Evolutionary conservation across 257 asterid species (phyloP).

Genomic region (Solanum infundibuliforme): DNA sequence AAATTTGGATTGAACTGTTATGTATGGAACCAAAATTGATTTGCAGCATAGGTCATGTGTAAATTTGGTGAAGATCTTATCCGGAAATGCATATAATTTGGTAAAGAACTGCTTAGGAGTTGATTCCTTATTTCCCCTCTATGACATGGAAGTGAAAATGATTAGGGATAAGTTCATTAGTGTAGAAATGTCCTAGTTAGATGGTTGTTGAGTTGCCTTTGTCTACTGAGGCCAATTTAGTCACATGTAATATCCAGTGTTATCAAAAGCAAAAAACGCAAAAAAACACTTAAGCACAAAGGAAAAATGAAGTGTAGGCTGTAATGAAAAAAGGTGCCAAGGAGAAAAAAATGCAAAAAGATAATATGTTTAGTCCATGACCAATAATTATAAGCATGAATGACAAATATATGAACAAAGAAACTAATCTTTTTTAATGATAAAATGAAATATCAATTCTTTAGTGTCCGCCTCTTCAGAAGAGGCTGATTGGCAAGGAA

Average conservation of each 20-base stretch:
- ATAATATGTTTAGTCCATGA: background rate
- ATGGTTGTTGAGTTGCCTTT: background rate
- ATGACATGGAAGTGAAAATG: background rate
- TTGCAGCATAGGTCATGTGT: background rate
- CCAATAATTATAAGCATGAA: background rate
- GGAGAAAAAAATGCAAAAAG: background rate
- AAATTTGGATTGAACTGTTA: background rate
- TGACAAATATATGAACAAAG: background rate
- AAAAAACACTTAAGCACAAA: background rate
- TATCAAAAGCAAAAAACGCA: background rate
- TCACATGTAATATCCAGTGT: background rate
- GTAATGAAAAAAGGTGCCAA: background rate
- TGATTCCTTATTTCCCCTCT: background rate
- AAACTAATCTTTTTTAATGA: background rate
- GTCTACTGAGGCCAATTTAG: background rate
- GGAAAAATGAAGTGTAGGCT: background rate
- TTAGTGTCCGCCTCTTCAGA: background rate
- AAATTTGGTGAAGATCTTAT: background rate
- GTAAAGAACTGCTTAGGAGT: background rate
- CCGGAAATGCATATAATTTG: background rate
- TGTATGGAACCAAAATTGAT: background rate
- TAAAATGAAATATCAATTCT: background rate
- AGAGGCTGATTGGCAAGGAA: background rate
- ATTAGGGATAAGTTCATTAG: background rate
- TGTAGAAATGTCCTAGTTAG: background rate